These are phyloP conservation scores for Barnettozyma pratensis DNA, from an alignment of 805 yeast species.

Conservation along the genomic window DNA sequence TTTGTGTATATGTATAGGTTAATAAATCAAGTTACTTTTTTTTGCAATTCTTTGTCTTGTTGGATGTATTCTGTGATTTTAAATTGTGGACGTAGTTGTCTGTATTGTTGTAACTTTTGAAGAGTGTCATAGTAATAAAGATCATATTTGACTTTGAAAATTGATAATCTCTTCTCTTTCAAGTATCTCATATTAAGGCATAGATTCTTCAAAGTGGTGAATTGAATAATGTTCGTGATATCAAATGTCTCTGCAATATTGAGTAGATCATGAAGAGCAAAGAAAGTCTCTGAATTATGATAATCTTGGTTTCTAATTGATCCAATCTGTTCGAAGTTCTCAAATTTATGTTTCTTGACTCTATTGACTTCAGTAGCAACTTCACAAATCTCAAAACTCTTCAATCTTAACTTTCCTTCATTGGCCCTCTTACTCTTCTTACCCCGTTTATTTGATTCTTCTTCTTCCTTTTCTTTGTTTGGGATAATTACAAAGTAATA, in stretches of 20 bases:
- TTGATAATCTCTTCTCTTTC: background rate
- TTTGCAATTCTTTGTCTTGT: background rate
- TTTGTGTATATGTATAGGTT: background rate
- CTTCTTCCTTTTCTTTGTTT: background rate
- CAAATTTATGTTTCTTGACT: background rate
- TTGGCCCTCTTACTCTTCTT: background rate
- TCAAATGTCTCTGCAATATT: background rate
- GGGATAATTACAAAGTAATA: background rate
- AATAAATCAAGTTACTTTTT: background rate
- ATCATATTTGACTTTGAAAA: no score
- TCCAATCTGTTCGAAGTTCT: background rate
- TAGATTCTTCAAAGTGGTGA: background rate
- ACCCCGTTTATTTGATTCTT: no score
- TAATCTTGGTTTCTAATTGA: background rate
- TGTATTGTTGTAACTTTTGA: no score
- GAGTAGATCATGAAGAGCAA: background rate
- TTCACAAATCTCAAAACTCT: background rate
- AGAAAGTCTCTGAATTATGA: background rate
- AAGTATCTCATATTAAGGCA: background rate
- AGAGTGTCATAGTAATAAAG: no score
- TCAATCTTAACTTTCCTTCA: background rate
- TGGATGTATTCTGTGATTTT: background rate
- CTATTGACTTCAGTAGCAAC: background rate
- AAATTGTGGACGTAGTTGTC: no score
- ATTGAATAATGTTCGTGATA: background rate